These are phyloP conservation scores for Euphorbia peplus DNA, from an alignment of 345 rosid genomes.

Conservation along the genomic window DNA sequence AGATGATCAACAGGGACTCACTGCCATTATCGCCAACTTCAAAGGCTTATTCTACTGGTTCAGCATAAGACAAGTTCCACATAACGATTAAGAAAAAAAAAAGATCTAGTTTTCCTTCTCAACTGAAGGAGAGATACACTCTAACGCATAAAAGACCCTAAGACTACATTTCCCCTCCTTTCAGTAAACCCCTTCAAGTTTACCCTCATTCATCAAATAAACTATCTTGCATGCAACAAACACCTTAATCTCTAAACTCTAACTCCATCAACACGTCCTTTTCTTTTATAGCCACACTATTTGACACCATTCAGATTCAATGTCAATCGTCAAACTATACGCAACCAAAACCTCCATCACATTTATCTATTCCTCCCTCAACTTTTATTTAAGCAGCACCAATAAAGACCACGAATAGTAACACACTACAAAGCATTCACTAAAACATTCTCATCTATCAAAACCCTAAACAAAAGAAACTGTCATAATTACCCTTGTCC, in stretches of 20 bases:
- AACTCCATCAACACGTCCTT: neutral
- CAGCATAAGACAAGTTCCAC: neutral
- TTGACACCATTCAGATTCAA: too few species aligned
- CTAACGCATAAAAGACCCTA: neutral
- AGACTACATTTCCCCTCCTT: neutral
- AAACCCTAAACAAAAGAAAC: neutral
- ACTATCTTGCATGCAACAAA: neutral
- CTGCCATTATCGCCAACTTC: neutral
- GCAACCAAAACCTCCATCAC: neutral
- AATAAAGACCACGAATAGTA: neutral
- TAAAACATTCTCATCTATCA: neutral
- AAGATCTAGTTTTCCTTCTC: neutral
- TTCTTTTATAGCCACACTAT: neutral
- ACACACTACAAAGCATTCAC: neutral
- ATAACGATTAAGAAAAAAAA: neutral
- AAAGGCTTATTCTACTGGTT: neutral
- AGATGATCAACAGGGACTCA: neutral
- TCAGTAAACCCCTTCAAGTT: neutral
- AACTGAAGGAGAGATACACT: neutral
- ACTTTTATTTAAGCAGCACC: neutral
- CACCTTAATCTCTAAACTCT: neutral
- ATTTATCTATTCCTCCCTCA: neutral
- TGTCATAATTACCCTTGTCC: slow-evolving; percentile 23
- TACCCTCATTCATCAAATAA: neutral
- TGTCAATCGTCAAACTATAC: neutral